A percentile compares a stretch with the other conserved stretches of the same genome.
These are phyloP conservation scores for Huiozyma sinensis DNA, from an alignment of 805 yeast species.

Conservation along the genomic window DNA sequence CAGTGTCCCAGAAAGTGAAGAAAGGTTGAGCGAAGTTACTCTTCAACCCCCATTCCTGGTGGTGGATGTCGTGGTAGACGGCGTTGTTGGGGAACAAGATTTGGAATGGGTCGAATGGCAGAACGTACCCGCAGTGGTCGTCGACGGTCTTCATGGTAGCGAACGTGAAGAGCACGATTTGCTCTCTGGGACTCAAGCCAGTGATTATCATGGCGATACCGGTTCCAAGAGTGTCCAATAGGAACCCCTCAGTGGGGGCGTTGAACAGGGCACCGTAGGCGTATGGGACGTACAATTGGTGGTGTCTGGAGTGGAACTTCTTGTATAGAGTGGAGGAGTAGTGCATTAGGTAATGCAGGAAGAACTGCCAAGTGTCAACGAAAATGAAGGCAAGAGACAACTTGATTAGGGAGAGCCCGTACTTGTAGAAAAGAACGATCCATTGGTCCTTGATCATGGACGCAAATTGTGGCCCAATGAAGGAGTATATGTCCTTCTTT, in stretches of 20 bases:
- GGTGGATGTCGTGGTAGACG: conserved; percentile 94
- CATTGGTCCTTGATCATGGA: conserved; percentile 34
- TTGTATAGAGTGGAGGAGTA: conserved; percentile 63
- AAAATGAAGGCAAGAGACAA: conserved; percentile 55
- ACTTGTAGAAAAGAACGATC: conserved; percentile 46
- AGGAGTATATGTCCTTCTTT: conserved; percentile 11
- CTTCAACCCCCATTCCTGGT: conserved; percentile 91
- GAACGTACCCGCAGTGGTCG: conserved; percentile 95
- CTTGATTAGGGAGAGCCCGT: conserved; percentile 51
- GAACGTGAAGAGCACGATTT: conserved; percentile 63
- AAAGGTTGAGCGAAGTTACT: conserved; percentile 92
- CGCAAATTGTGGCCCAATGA: conserved; percentile 8
- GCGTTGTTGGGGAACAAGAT: conserved; percentile 87
- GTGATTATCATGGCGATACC: conserved; percentile 65
- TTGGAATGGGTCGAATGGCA: conserved; percentile 90
- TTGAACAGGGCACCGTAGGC: conserved; percentile 95
- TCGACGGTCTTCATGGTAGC: conserved; percentile 95
- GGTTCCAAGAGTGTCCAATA: conserved; percentile 86
- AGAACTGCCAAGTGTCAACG: conserved; percentile 93
- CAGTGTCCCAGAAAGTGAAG: conserved; percentile 84
- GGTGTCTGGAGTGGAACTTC: conserved; percentile 88
- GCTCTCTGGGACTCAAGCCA: conserved; percentile 65
- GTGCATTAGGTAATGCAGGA: conserved; percentile 85
- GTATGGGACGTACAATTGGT: conserved; percentile 87
- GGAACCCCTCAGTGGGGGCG: conserved; percentile 87